Conservation (phyloP, 2,329 filamentous ascomycete species). For the Cryphonectria naterciae region DNA sequence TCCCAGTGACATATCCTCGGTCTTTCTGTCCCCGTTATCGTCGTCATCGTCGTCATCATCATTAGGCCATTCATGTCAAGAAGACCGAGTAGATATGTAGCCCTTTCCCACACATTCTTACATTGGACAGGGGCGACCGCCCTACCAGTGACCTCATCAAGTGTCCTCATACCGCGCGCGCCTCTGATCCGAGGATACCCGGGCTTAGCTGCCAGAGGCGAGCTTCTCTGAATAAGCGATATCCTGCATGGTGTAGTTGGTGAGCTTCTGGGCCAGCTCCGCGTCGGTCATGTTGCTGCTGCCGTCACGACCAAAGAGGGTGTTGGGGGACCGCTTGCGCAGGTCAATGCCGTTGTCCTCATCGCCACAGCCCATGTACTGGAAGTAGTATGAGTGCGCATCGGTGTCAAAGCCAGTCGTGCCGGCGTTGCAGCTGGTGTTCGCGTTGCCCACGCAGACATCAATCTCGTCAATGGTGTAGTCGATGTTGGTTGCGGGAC, state of each 20-base stretch:
- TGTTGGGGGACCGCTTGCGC: conserved; percentile 28
- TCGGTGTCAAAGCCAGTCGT: conserved; percentile 48
- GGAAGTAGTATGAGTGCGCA: conserved; percentile 56
- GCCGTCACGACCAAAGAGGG: conserved; percentile 12
- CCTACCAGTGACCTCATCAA: not conserved
- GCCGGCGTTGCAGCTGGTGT: conserved; percentile 55
- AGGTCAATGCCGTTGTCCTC: conserved; percentile 42
- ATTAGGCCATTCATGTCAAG: not conserved
- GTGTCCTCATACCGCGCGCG: not conserved
- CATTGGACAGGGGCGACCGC: not conserved
- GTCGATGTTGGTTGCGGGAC: conserved; percentile 38
- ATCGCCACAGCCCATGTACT: conserved; percentile 39
- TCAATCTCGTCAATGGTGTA: conserved; percentile 47
- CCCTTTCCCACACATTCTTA: not conserved
- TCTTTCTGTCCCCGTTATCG: not conserved
- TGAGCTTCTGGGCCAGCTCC: conserved; percentile 46
- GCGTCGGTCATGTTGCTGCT: conserved; percentile 37
- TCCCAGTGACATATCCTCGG: not conserved
- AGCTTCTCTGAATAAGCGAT: conserved; percentile 21
- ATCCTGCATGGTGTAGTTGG: conserved; percentile 33
- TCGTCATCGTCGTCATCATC: not conserved
- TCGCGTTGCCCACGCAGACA: conserved; percentile 54
- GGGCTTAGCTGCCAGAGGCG: conserved; percentile 3
- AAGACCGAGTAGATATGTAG: not conserved
- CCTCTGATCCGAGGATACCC: not conserved